phyloP scores from a whole-genome alignment of 148 eudicot genomes.

The Bassia scoparia region DNA sequence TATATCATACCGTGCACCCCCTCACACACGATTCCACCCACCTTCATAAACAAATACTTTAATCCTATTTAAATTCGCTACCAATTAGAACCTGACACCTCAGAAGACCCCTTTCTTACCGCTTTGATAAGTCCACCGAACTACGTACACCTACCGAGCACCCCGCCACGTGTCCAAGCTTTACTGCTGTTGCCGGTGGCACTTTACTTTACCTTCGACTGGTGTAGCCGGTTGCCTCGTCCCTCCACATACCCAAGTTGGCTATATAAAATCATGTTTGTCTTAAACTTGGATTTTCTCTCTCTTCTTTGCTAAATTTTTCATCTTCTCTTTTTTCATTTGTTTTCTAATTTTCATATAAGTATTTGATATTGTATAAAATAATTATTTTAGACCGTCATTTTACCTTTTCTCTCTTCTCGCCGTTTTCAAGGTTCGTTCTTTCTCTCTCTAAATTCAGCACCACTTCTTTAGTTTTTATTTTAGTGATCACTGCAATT shows the following conservation, averaged over 20 bases:
- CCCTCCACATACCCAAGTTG: slow-evolving; percentile 33
- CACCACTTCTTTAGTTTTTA: background rate
- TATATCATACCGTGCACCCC: no score
- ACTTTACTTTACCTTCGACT: slow-evolving; percentile 25
- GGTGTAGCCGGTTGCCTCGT: slow-evolving; percentile 40
- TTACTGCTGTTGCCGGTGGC: slow-evolving; percentile 39
- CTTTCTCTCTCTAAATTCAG: slow-evolving; percentile 16
- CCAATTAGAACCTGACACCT: slow-evolving; percentile 27
- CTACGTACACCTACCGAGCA: slow-evolving; percentile 23
- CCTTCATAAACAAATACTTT: background rate
- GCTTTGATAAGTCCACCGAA: slow-evolving; percentile 37
- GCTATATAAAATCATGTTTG: slow-evolving; percentile 30
- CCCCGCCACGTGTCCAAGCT: slow-evolving; percentile 31
- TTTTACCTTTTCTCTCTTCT: slow-evolving; percentile 17
- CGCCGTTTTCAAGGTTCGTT: slow-evolving; percentile 32
- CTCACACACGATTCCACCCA: no score
- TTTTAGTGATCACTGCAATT: slow-evolving; percentile 20
- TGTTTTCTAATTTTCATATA: background rate
- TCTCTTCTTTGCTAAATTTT: slow-evolving; percentile 5
- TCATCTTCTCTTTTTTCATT: background rate
- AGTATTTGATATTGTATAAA: background rate
- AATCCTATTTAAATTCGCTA: background rate
- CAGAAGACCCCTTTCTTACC: slow-evolving; percentile 5
- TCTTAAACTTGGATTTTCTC: slow-evolving; percentile 19
- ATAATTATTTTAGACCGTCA: background rate